These are phyloP conservation scores for Xanthoconium purpureum DNA, from an alignment of 768 basidiomycete species.

Conservation along the genomic window DNA sequence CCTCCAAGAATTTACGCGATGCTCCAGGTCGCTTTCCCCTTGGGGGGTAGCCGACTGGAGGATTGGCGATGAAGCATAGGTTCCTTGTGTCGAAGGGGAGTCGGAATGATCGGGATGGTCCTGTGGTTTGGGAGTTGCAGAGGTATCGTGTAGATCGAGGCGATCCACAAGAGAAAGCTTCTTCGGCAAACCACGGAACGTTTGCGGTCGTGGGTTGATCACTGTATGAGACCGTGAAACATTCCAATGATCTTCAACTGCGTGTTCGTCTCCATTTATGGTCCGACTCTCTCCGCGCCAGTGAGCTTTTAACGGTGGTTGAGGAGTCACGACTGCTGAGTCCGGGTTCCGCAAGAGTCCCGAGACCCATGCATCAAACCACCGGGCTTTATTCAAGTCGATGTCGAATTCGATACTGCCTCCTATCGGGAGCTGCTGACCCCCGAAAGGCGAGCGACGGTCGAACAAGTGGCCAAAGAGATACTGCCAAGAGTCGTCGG, in stretches of 20 bases:
- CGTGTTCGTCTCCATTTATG: conserved; percentile 40
- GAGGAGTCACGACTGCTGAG: conserved; percentile 40
- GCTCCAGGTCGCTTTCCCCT: conserved; percentile 47
- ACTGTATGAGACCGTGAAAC: conserved; percentile 17
- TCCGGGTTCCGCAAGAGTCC: conserved; percentile 46
- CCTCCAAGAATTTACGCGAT: conserved; percentile 65
- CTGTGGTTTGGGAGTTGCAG: conserved; percentile 31
- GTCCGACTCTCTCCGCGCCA: conserved; percentile 54
- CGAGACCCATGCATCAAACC: conserved; percentile 72
- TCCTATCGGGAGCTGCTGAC: conserved; percentile 54
- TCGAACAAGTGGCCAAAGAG: conserved; percentile 67
- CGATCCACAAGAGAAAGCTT: conserved; percentile 71
- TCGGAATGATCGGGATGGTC: neutral
- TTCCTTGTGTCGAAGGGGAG: conserved; percentile 21
- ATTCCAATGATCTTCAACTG: conserved; percentile 36
- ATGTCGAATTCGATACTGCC: conserved; percentile 88
- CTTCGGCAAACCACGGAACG: conserved; percentile 53
- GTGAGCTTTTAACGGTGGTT: conserved; percentile 38
- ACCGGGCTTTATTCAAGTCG: conserved; percentile 69
- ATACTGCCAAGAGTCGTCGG: conserved; percentile 73
- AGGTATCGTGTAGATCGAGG: conserved; percentile 45
- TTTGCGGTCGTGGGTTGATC: conserved; percentile 24
- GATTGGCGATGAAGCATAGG: conserved; percentile 54
- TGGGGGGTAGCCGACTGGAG: conserved; percentile 59
- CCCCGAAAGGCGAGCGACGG: conserved; percentile 29